A percentile compares a stretch with the other conserved stretches of the same genome.
phyloP scores from a whole-genome alignment of 441 rosid species.

The Pelargonium exstipulatum region DNA sequence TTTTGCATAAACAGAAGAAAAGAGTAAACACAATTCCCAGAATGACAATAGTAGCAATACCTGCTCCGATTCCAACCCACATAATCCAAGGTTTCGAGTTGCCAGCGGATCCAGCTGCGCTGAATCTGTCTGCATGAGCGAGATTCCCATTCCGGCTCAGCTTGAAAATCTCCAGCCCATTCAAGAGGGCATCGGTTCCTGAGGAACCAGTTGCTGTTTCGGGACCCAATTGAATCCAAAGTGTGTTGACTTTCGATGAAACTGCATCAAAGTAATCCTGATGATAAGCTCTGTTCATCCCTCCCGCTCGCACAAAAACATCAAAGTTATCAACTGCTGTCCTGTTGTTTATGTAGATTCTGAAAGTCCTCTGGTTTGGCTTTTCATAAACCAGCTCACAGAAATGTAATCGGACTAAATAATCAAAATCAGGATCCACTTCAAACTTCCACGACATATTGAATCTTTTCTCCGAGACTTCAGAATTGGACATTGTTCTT shows the following conservation, averaged over 20 bases:
- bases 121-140: constrained; percentile 31
- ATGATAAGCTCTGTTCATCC: constrained; percentile 54
- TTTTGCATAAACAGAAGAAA: constrained; percentile 42
- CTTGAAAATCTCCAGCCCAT: constrained; percentile 86
- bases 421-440: constrained; percentile 61
- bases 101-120: constrained; percentile 20
- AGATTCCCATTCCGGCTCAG: constrained; percentile 58
- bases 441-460: constrained; percentile 82
- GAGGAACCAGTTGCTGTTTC: constrained; percentile 51
- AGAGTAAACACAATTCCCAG: constrained; percentile 29
- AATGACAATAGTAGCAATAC: constrained; percentile 39
- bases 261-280: constrained; percentile 76
- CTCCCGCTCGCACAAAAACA: constrained; percentile 46
- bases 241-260: constrained; percentile 37
- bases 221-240: constrained; percentile 84
- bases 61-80: constrained; percentile 58
- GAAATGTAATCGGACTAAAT: constrained; percentile 84
- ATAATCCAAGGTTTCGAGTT: constrained; percentile 39
- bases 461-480: constrained; percentile 58
- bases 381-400: constrained; percentile 70
- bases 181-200: constrained; percentile 74
- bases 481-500: constrained; percentile 74
- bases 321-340: constrained; percentile 63
- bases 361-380: constrained; percentile 66
- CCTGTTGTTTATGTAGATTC: constrained; percentile 72